Evolutionary conservation across 805 yeast species (phyloP).

Genomic region (Maudiozyma barnettii): DNA sequence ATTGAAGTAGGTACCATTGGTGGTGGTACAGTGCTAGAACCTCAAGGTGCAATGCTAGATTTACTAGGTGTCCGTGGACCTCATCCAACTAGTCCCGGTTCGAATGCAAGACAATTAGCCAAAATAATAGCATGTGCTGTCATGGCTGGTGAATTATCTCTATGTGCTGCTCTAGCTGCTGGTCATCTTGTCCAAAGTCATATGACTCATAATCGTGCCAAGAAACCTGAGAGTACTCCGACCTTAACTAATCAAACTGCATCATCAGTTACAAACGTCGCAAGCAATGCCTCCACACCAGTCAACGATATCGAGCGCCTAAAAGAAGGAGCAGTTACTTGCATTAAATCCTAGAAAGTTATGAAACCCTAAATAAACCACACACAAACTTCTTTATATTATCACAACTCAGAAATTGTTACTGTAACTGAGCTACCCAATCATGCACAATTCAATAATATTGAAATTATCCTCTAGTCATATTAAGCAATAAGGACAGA

Average conservation of each 20-base stretch:
- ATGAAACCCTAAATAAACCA: background rate
- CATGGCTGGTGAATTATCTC: conserved; percentile 89
- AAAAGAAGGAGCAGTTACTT: conserved; percentile 63
- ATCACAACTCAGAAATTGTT: background rate
- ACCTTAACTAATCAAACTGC: conserved; percentile 12
- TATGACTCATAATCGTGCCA: conserved; percentile 80
- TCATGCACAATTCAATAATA: background rate
- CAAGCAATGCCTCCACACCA: background rate
- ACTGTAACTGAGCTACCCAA: background rate
- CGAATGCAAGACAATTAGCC: conserved; percentile 89
- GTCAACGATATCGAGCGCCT: conserved; percentile 38
- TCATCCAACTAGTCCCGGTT: conserved; percentile 87
- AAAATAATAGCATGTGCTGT: conserved; percentile 89
- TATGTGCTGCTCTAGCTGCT: conserved; percentile 94
- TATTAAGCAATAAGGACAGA: background rate
- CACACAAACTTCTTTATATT: background rate
- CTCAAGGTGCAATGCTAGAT: conserved; percentile 95
- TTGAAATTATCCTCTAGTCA: background rate
- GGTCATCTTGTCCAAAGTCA: conserved; percentile 97
- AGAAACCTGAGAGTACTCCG: conserved; percentile 30
- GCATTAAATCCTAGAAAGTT: conserved; percentile 47
- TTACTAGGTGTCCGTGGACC: conserved; percentile 93
- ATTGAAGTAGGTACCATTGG: conserved; percentile 99
- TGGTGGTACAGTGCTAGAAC: conserved; percentile 96
- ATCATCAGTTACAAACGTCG: background rate